Percentiles rank a stretch among this genome's conserved stretches.
phyloP scores from a whole-genome alignment of 495 filamentous ascomycete genomes.

The Jackrogersella minutella region DNA sequence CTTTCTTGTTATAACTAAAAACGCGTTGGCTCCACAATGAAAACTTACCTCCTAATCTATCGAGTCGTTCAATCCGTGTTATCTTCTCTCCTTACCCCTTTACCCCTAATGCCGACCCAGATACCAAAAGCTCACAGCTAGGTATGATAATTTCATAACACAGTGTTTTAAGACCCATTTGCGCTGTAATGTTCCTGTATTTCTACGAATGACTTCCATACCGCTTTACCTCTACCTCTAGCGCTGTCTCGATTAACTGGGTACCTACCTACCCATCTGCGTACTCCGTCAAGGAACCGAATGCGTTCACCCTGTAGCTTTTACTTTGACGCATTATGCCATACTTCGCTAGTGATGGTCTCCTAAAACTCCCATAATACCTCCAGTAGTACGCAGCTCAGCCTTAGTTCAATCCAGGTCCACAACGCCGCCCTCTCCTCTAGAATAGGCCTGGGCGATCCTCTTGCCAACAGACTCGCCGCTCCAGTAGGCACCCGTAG shows the following conservation, averaged over 20 bases:
- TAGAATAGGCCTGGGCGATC: conserved; percentile 56
- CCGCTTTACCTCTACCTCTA: not conserved
- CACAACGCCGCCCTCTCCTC: conserved; percentile 27
- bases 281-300: too few species aligned
- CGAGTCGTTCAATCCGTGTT: too few species aligned
- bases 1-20: too few species aligned
- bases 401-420: conserved; percentile 8
- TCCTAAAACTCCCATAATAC: not conserved
- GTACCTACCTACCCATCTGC: too few species aligned
- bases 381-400: not conserved
- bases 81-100: too few species aligned
- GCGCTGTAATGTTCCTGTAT: not conserved
- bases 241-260: not conserved
- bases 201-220: not conserved
- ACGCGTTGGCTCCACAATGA: too few species aligned
- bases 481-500: conserved; percentile 91
- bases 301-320: not conserved
- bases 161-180: not conserved
- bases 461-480: conserved; percentile 79
- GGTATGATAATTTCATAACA: too few species aligned
- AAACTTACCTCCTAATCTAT: too few species aligned
- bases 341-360: not conserved
- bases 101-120: too few species aligned
- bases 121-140: too few species aligned
- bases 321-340: not conserved